phyloP scores from a whole-genome alignment of 2,329 filamentous ascomycete genomes.

The Claviceps cyperi region DNA sequence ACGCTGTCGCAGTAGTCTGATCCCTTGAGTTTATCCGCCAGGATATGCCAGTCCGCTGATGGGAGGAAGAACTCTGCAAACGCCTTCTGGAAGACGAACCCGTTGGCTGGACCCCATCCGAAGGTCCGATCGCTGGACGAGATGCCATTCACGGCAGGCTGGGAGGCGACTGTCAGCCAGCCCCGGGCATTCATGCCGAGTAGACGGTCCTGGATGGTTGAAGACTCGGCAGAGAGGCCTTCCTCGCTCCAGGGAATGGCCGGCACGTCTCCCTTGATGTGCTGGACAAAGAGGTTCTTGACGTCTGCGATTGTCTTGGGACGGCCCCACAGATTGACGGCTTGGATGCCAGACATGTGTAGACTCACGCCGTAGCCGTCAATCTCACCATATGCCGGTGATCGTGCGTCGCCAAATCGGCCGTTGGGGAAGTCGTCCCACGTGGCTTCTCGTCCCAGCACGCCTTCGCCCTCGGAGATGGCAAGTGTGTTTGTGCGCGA shows the following conservation, averaged over 20 bases:
- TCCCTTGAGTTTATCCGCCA: constrained; percentile 48
- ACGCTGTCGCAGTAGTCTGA: constrained; percentile 50
- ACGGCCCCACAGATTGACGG: constrained; percentile 71
- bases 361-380: constrained; percentile 96
- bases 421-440: constrained; percentile 99
- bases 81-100: constrained; percentile 95
- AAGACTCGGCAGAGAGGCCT: constrained; percentile 69
- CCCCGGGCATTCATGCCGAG: constrained; percentile 63
- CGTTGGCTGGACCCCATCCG: constrained; percentile 84
- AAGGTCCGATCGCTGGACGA: constrained; percentile 64
- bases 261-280: constrained; percentile 63
- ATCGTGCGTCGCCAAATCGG: constrained; percentile 84
- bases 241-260: constrained; percentile 94
- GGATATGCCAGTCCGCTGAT: constrained; percentile 50
- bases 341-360: constrained; percentile 76
- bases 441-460: constrained; percentile 81
- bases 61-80: constrained; percentile 96
- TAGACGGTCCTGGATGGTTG: constrained; percentile 63
- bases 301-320: constrained; percentile 60
- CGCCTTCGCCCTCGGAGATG: constrained; percentile 86
- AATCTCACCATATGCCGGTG: constrained; percentile 88
- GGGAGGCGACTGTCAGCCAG: constrained; percentile 94
- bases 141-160: constrained; percentile 82
- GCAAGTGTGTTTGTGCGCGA: constrained; percentile 73
- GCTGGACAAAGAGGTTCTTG: constrained; percentile 62